Conservation (phyloP, 164 flowering plant species). For the Dillenia turbinata region DNA sequence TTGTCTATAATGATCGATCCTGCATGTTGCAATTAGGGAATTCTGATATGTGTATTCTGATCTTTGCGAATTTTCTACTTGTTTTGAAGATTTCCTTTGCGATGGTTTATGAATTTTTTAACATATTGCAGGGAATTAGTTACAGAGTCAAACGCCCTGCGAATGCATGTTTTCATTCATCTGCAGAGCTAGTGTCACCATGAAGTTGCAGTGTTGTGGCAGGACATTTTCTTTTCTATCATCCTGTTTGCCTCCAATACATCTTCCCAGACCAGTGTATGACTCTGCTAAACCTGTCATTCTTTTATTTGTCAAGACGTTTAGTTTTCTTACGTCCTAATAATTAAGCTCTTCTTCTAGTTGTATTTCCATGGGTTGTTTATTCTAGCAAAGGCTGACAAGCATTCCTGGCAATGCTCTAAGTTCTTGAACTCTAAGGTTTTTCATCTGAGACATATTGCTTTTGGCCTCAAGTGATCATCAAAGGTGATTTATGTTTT, state of each 20-base stretch:
- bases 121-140: too few relatives aligned
- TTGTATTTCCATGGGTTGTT: not conserved
- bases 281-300: not conserved
- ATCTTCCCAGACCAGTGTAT: conserved; percentile 60
- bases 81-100: too few relatives aligned
- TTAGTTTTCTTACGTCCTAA: not conserved
- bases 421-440: not conserved
- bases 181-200: conserved; percentile 10
- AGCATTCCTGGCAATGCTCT: not conserved
- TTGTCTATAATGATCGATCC: too few relatives aligned
- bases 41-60: too few relatives aligned
- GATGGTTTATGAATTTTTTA: too few relatives aligned
- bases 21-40: too few relatives aligned
- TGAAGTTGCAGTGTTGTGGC: conserved; percentile 38
- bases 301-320: not conserved
- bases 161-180: conserved; percentile 9
- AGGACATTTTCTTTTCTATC: conserved; percentile 28
- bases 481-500: not conserved
- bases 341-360: not conserved
- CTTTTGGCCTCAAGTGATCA: too few relatives aligned
- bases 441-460: not conserved
- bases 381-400: not conserved
- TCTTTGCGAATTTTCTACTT: too few relatives aligned
- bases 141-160: too few relatives aligned
- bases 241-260: conserved; percentile 33